phyloP scores from a whole-genome alignment of 2,329 filamentous ascomycete genomes.

The Aspergillus sp. region DNA sequence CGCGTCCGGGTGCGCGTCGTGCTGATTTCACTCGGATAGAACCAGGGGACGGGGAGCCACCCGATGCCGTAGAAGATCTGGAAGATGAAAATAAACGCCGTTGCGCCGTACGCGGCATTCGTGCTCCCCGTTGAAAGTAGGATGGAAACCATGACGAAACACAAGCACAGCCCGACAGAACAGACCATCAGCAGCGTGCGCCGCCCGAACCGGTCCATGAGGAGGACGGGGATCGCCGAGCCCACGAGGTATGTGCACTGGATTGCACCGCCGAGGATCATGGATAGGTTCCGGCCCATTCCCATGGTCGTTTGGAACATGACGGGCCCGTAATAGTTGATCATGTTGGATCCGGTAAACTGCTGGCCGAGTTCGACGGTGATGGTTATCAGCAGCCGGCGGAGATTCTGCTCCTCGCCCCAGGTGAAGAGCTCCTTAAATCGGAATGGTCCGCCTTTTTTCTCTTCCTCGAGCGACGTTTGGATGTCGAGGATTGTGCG shows the following conservation, averaged over 20 bases:
- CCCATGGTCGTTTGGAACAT: constrained; percentile 43
- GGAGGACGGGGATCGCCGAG: constrained; percentile 42
- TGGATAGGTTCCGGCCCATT: constrained; percentile 48
- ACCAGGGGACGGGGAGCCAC: constrained; percentile 47
- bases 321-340: constrained; percentile 44
- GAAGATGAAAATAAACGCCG: constrained; percentile 48
- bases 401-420: constrained; percentile 33
- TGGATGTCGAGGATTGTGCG: constrained; percentile 23
- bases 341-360: constrained; percentile 39
- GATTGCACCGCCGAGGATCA: constrained; percentile 53
- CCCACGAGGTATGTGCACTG: constrained; percentile 43
- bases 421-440: constrained; percentile 38
- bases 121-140: constrained; percentile 36
- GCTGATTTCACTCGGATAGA: constrained; percentile 44
- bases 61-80: constrained; percentile 47
- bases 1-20: constrained; percentile 43
- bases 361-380: constrained; percentile 39
- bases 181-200: constrained; percentile 43
- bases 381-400: constrained; percentile 34
- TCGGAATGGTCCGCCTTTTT: constrained; percentile 32
- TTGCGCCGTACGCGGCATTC: constrained; percentile 41
- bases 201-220: constrained; percentile 45
- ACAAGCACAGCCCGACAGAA: constrained; percentile 44
- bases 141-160: constrained; percentile 43
- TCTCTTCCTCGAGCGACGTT: constrained; percentile 22